Evolutionary conservation across 495 filamentous ascomycete species (phyloP), one percentile per base, ranked within the genome.

Genomic region (Pseudomonodictys pantanalensis): DNA sequence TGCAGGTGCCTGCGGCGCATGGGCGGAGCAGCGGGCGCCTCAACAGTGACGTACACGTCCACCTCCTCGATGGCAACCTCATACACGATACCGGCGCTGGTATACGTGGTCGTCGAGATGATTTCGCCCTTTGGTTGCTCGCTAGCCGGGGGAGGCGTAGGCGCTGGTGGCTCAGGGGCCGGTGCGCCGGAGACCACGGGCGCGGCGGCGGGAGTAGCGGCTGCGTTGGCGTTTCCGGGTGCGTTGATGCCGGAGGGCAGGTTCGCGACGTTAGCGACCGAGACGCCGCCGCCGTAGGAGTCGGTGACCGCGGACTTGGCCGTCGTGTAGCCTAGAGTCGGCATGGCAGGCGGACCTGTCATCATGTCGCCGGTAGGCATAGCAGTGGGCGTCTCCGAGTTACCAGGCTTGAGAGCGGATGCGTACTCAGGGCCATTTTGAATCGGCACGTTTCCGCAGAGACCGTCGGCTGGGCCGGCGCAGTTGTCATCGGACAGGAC

Each of bases 361-460:
- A 53, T 22, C 26, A 46, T 45, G 11, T 26, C 24, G 24, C 39
- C 32, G 22, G 48, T 53, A 22, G 46, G 46, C 24, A 46, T 20
- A 3, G 23, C 9, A 24, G 41, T 28, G 12, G 41, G 43, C 24
- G 51, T 54, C 7, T 58, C 39, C 17, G 32, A 35, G 11, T 61
- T 23, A 6, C 55, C 65, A 26, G 48, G 49, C 23, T 53, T 2
- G 44, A 56, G 32, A 3, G 43, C 51, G 17, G 56, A 55, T 2
- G 83, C 83, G 46, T 78, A 77, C 20, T 44, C 80, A 8, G 82
- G 81, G 2, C 83, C 83, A 62, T 58, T 72, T 58, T 77, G 64
- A 45, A 88, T 71, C 3, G 70, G 65, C 22, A 84, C 73, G 50
- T 76, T 74, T 35, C 81, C 83, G 0, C 82, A 80, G 6, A 89